Evolutionary conservation across 2,329 filamentous ascomycete genomes (phyloP).

Genomic region (Paecilomyces sp.): DNA sequence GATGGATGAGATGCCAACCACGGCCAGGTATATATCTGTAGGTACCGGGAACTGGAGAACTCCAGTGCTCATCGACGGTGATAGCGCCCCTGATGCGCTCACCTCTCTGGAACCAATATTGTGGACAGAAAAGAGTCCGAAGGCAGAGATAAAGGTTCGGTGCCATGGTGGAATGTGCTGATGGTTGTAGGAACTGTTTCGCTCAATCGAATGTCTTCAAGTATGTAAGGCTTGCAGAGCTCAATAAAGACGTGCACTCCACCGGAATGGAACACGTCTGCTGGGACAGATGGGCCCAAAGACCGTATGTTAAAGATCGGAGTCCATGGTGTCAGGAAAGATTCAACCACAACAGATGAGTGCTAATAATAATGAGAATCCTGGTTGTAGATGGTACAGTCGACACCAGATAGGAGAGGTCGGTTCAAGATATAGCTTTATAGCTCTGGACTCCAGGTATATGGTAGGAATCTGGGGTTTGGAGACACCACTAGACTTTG

Average conservation of each 20-base stretch:
- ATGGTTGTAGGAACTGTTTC: constrained; percentile 11
- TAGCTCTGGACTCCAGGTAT: background rate
- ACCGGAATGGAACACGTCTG: background rate
- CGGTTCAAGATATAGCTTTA: background rate
- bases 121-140: constrained; percentile 41
- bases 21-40: constrained; percentile 45
- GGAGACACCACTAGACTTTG: background rate
- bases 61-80: constrained; percentile 42
- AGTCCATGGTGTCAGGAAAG: constrained; percentile 6
- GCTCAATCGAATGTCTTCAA: constrained; percentile 2
- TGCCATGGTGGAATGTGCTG: constrained; percentile 30
- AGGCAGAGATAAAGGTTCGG: constrained; percentile 45
- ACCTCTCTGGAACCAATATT: constrained; percentile 42
- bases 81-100: constrained; percentile 31
- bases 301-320: constrained; percentile 10
- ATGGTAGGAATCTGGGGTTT: background rate
- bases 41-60: constrained; percentile 39
- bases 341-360: background rate
- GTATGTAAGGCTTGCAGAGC: background rate
- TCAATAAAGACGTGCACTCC: background rate
- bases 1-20: constrained; percentile 44
- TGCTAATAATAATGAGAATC: constrained; percentile 2
- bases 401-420: background rate
- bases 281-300: background rate
- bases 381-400: background rate